A percentile compares a stretch with the other conserved stretches of the same genome.
These are phyloP conservation scores for Taiwanofungus camphoratus DNA, from an alignment of 1,284 basidiomycete species.

Conservation along the genomic window DNA sequence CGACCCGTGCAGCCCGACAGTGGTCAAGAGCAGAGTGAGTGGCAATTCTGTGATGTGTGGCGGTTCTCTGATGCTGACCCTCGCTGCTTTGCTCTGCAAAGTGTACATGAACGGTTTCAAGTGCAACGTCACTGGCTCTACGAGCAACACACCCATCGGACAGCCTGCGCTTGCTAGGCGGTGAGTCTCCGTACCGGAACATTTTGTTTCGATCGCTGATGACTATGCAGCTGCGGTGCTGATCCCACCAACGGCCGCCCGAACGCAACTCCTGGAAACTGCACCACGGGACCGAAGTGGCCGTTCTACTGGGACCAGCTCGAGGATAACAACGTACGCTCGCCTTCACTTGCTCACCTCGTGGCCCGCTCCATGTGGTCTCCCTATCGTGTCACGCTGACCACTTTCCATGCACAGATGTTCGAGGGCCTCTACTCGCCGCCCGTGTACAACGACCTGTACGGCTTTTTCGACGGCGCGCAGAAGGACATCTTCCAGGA, in stretches of 20 bases:
- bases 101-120: constrained; percentile 75
- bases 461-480: constrained; percentile 53
- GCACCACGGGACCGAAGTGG: constrained; percentile 61
- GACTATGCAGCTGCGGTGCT: constrained; percentile 51
- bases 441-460: constrained; percentile 51
- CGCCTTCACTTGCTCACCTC: neutral
- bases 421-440: constrained; percentile 48
- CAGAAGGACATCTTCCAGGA: constrained; percentile 61
- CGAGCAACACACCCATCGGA: constrained; percentile 46
- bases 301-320: constrained; percentile 63
- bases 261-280: constrained; percentile 48
- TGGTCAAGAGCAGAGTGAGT: constrained; percentile 42
- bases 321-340: constrained; percentile 52
- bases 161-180: constrained; percentile 47
- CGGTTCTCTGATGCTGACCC: neutral
- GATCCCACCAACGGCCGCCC: constrained; percentile 38
- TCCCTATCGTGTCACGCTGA: too few relatives aligned
- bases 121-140: constrained; percentile 57
- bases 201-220: constrained; percentile 13
- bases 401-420: constrained; percentile 31
- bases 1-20: constrained; percentile 28
- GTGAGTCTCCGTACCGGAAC: constrained; percentile 25
- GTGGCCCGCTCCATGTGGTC: neutral
- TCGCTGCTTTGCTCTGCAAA: constrained; percentile 15
- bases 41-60: too few relatives aligned